A percentile compares a stretch with the other conserved stretches of the same genome.
Conservation (phyloP, 129 eudicot species). For the Flaveria brownii region DNA sequence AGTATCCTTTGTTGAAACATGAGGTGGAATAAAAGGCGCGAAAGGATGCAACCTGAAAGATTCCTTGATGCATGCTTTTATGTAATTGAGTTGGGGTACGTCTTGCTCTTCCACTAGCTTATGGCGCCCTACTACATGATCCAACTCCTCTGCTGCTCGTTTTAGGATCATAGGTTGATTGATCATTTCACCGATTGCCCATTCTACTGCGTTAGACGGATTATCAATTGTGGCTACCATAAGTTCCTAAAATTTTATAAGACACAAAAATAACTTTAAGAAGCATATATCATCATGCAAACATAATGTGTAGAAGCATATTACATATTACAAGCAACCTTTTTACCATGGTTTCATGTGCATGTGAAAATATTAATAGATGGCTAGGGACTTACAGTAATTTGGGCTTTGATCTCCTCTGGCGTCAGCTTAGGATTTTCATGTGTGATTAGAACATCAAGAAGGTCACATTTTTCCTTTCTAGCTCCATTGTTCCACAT, state of each 20-base stretch:
- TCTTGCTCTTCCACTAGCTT: slow-evolving; percentile 25
- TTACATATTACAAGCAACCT: too few relatives aligned
- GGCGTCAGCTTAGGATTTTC: too few relatives aligned
- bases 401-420: too few relatives aligned
- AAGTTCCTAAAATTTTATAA: slow-evolving; percentile 3
- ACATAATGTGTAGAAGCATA: too few relatives aligned
- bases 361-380: too few relatives aligned
- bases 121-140: slow-evolving; percentile 25
- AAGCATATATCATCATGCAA: too few relatives aligned
- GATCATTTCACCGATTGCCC: slow-evolving; percentile 27
- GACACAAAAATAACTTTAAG: neutral
- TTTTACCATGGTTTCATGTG: too few relatives aligned
- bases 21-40: slow-evolving; percentile 29
- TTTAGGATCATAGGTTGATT: slow-evolving; percentile 19
- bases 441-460: too few relatives aligned
- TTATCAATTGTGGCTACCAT: slow-evolving; percentile 30
- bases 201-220: slow-evolving; percentile 25
- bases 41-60: slow-evolving; percentile 32
- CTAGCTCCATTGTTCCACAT: too few relatives aligned
- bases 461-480: too few relatives aligned
- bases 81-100: slow-evolving; percentile 22
- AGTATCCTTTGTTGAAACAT: slow-evolving; percentile 21
- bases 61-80: slow-evolving; percentile 34
- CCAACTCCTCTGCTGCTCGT: slow-evolving; percentile 13
- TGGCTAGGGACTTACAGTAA: too few relatives aligned